Percentiles rank a stretch among this genome's conserved stretches.
Conservation (phyloP, 2,329 filamentous ascomycete species). For the Aspergillus versicolor region DNA sequence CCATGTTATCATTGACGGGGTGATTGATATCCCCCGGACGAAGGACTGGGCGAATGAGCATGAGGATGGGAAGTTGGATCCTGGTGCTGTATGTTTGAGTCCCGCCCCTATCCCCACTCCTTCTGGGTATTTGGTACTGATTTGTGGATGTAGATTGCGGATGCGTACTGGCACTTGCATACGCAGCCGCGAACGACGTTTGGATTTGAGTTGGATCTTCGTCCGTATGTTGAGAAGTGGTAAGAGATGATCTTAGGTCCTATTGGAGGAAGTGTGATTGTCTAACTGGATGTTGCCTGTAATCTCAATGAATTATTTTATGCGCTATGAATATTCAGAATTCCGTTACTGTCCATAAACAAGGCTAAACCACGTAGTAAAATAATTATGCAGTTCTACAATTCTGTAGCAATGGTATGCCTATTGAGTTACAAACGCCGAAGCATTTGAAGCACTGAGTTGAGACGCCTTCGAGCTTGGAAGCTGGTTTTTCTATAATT, state of each 20-base stretch:
- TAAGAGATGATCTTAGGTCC: slow-evolving; percentile 45
- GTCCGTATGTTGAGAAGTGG: slow-evolving; percentile 83
- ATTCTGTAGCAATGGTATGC: too few relatives aligned
- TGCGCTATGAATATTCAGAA: too few relatives aligned
- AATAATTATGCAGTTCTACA: too few relatives aligned
- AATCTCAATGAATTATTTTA: too few relatives aligned
- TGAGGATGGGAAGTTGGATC: slow-evolving; percentile 67
- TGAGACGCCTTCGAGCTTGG: too few relatives aligned
- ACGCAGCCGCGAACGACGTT: slow-evolving; percentile 76
- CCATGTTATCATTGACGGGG: slow-evolving; percentile 79
- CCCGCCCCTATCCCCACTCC: slow-evolving; percentile 14
- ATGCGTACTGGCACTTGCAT: slow-evolving; percentile 81
- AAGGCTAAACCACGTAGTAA: too few relatives aligned
- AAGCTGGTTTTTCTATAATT: too few relatives aligned
- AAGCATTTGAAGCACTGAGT: too few relatives aligned
- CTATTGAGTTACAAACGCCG: too few relatives aligned
- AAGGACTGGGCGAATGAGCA: slow-evolving; percentile 59
- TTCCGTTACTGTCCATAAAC: too few relatives aligned
- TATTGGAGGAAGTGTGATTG: not conserved
- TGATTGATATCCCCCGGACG: slow-evolving; percentile 76
- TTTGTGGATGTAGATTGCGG: slow-evolving; percentile 66
- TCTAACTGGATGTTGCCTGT: not conserved
- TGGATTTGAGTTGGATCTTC: slow-evolving; percentile 76
- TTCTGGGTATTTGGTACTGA: not conserved
- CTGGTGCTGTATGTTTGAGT: slow-evolving; percentile 64